These are phyloP conservation scores for Ciborinia camelliae DNA, from an alignment of 2,329 filamentous ascomycete species.

Conservation along the genomic window DNA sequence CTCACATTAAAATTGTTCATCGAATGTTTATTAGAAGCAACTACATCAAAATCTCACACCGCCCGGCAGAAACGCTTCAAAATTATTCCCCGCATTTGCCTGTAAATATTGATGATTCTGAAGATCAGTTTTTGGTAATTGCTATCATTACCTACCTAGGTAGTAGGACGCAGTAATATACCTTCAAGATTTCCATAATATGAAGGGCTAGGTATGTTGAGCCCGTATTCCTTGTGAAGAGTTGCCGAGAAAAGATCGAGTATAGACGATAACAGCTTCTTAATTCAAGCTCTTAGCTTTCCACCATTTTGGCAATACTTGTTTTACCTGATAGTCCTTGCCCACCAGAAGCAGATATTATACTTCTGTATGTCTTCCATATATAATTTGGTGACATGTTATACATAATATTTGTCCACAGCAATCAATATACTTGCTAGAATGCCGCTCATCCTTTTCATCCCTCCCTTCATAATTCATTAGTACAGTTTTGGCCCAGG, in stretches of 20 bases:
- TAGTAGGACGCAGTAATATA: too few species aligned
- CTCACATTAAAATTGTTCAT: not conserved
- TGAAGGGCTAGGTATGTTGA: not conserved
- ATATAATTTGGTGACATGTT: not conserved
- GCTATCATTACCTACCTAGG: not conserved
- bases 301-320: not conserved
- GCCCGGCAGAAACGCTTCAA: slow-evolving; percentile 14
- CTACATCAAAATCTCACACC: not conserved
- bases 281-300: not conserved
- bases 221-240: not conserved
- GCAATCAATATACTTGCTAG: not conserved
- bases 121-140: not conserved
- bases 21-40: not conserved
- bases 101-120: not conserved
- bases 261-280: not conserved
- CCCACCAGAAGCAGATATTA: not conserved
- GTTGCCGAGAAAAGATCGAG: not conserved
- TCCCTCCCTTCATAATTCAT: not conserved
- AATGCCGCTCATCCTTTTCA: not conserved
- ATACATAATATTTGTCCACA: not conserved
- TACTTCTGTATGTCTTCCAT: too few species aligned
- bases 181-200: not conserved
- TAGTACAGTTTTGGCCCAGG: not conserved
- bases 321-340: not conserved
- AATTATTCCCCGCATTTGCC: slow-evolving; percentile 1